Percentiles rank a stretch among this genome's conserved stretches.
These are phyloP conservation scores for Lentinula sp. DNA, from an alignment of 768 basidiomycete species.

Conservation along the genomic window DNA sequence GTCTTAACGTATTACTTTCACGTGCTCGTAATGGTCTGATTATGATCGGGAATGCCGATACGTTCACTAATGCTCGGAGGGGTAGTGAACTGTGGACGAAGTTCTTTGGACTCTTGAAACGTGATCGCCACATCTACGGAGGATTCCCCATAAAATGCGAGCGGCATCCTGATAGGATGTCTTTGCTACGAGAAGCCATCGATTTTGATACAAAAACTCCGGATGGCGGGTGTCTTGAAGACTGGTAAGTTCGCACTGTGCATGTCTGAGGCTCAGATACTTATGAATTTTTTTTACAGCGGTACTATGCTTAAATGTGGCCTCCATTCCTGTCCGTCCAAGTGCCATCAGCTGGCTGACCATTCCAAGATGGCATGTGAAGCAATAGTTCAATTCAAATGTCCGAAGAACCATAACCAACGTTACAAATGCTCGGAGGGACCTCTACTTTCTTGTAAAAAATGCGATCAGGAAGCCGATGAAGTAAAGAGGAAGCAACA, in stretches of 20 bases:
- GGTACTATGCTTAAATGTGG: constrained; percentile 43
- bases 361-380: constrained; percentile 51
- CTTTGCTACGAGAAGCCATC: constrained; percentile 30
- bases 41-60: constrained; percentile 58
- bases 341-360: constrained; percentile 52
- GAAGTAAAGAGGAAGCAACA: constrained; percentile 33
- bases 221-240: constrained; percentile 56
- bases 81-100: constrained; percentile 46
- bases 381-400: constrained; percentile 27
- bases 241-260: constrained; percentile 39
- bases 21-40: constrained; percentile 62
- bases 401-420: constrained; percentile 37
- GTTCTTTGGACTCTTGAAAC: constrained; percentile 39
- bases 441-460: constrained; percentile 29
- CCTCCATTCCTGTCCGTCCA: constrained; percentile 49
- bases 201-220: constrained; percentile 51
- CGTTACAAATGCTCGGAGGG: constrained; percentile 38
- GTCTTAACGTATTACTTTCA: constrained; percentile 66
- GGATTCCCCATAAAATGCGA: constrained; percentile 60
- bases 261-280: background rate
- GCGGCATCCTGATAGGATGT: constrained; percentile 39
- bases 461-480: constrained; percentile 42
- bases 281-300: constrained; percentile 24
- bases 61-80: constrained; percentile 47
- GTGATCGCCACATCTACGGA: constrained; percentile 41